Percentiles rank a stretch among this genome's conserved stretches.
phyloP scores from a whole-genome alignment of 352 stramenopile species.

The Aphanomyces euteiches region DNA sequence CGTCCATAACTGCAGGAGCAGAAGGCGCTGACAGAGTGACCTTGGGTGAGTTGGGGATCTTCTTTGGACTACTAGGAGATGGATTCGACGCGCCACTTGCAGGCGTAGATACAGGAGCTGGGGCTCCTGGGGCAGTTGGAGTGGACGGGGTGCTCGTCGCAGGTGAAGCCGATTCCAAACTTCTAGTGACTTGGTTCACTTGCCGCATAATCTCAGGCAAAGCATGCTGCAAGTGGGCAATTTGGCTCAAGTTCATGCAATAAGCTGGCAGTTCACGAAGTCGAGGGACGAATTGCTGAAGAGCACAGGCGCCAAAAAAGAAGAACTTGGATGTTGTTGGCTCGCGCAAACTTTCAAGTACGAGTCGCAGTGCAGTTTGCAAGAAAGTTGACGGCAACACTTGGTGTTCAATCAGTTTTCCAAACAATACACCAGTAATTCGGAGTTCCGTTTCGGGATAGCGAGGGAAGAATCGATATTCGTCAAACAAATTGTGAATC shows the following conservation, averaged over 20 bases:
- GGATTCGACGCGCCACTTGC: background rate
- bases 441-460: constrained; percentile 99
- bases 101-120: background rate
- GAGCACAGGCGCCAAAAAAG: constrained; percentile 96
- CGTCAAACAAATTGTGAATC: constrained; percentile 99
- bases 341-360: constrained; percentile 96
- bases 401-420: constrained; percentile 98
- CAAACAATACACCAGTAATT: constrained; percentile 98
- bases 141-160: background rate
- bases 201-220: constrained; percentile 90
- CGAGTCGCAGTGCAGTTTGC: constrained; percentile 95
- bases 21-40: constrained; percentile 8
- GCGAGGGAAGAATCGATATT: constrained; percentile 99
- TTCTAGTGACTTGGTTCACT: constrained; percentile 76
- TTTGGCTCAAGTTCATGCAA: constrained; percentile 97
- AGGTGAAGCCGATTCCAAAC: constrained; percentile 34
- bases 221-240: constrained; percentile 93
- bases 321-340: constrained; percentile 97
- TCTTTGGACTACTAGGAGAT: constrained; percentile 17
- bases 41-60: constrained; percentile 1
- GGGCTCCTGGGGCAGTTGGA: background rate
- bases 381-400: constrained; percentile 97
- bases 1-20: constrained; percentile 53
- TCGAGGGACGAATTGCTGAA: constrained; percentile 97
- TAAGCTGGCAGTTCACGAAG: constrained; percentile 97